These are phyloP conservation scores for Neofusicoccum laricinum DNA, from an alignment of 2,329 filamentous ascomycete species.

Conservation along the genomic window DNA sequence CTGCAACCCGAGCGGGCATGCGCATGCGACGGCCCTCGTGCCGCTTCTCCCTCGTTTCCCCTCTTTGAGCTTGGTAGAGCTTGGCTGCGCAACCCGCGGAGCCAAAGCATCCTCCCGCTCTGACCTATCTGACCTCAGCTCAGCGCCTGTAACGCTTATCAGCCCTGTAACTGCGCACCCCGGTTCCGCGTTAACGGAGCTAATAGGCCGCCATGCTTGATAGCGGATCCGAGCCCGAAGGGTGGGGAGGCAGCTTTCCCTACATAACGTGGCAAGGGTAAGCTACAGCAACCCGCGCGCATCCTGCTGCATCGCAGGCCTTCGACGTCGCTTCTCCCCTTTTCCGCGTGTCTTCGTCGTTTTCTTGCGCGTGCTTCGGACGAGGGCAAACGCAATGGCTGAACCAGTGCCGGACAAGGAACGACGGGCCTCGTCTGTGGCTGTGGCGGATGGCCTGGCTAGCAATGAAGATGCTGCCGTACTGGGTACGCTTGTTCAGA, in stretches of 20 bases:
- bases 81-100: background rate
- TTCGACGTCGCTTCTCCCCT: background rate
- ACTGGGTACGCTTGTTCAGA: conserved; percentile 28
- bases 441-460: conserved; percentile 26
- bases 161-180: background rate
- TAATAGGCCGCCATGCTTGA: background rate
- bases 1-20: background rate
- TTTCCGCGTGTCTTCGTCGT: background rate
- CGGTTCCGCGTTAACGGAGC: background rate
- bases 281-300: background rate
- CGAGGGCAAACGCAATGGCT: background rate
- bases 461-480: conserved; percentile 41
- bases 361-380: background rate
- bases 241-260: background rate
- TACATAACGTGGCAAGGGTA: background rate
- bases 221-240: background rate
- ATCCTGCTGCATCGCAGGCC: background rate
- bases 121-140: background rate
- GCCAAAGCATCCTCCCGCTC: background rate
- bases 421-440: background rate
- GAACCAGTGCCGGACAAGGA: background rate
- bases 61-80: background rate
- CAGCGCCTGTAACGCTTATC: background rate
- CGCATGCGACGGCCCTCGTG: background rate
- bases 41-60: background rate